A percentile compares a stretch with the other conserved stretches of the same genome.
These are phyloP conservation scores for Colletotrichum chlorophyti DNA, from an alignment of 2,329 filamentous ascomycete species.

Conservation along the genomic window DNA sequence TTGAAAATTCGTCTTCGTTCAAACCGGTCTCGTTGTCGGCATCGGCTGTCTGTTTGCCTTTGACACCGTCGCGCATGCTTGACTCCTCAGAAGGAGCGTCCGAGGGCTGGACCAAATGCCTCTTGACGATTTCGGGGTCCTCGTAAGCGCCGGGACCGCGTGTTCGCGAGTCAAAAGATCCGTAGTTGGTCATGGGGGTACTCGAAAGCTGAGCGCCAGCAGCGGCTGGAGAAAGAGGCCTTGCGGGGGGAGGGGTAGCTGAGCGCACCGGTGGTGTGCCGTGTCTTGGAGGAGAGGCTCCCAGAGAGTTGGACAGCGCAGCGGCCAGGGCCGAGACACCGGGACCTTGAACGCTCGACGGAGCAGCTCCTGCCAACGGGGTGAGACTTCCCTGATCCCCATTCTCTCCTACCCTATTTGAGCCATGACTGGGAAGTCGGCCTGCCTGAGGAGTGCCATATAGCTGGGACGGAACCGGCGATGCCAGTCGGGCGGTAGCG, in stretches of 20 bases:
- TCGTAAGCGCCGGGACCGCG: slow-evolving; percentile 73
- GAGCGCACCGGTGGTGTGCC: slow-evolving; percentile 69
- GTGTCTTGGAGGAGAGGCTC: slow-evolving; percentile 72
- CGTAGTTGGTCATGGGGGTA: slow-evolving; percentile 74
- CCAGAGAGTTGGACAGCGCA: slow-evolving; percentile 79
- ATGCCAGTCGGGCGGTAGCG: slow-evolving; percentile 66
- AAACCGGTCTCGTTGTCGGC: slow-evolving; percentile 41
- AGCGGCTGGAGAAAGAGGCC: slow-evolving; percentile 48
- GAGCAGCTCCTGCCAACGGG: slow-evolving; percentile 69
- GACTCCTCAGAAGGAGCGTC: slow-evolving; percentile 57
- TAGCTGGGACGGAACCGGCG: slow-evolving; percentile 55
- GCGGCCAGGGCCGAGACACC: slow-evolving; percentile 88
- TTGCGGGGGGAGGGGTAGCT: slow-evolving; percentile 58
- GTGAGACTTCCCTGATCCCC: slow-evolving; percentile 60
- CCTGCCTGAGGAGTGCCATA: slow-evolving; percentile 47
- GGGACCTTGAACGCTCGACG: slow-evolving; percentile 73
- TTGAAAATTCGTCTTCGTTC: slow-evolving; percentile 87
- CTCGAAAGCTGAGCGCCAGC: slow-evolving; percentile 51
- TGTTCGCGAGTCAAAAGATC: slow-evolving; percentile 79
- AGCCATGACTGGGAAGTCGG: slow-evolving; percentile 49
- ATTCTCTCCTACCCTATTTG: slow-evolving; percentile 33
- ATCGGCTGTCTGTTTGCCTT: slow-evolving; percentile 61
- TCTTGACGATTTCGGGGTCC: slow-evolving; percentile 88
- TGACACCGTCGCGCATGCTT: slow-evolving; percentile 49
- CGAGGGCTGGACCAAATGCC: slow-evolving; percentile 80